These are phyloP conservation scores for Penicillium arizonense DNA, from an alignment of 495 filamentous ascomycete species.

Conservation along the genomic window DNA sequence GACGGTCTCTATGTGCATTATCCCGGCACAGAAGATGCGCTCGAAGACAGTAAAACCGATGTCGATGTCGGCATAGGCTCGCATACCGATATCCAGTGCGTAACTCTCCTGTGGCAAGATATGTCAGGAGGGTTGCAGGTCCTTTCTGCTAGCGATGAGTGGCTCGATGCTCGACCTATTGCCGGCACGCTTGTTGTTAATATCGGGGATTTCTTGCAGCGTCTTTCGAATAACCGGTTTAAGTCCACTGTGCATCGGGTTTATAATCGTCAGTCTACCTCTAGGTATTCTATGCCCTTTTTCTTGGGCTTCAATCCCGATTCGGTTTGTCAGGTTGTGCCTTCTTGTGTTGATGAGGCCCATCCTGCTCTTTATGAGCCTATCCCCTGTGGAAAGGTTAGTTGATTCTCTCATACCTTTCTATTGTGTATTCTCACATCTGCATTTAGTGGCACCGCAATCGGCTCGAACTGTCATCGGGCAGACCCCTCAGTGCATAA, in stretches of 20 bases:
- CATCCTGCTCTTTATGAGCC: constrained; percentile 57
- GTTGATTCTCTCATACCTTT: not conserved
- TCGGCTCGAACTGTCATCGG: constrained; percentile 46
- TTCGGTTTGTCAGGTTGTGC: constrained; percentile 45
- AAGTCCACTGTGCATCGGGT: constrained; percentile 61
- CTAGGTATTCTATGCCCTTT: constrained; percentile 59
- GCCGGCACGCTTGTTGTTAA: constrained; percentile 62
- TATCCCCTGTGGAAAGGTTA: constrained; percentile 53
- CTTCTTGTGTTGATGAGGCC: constrained; percentile 50
- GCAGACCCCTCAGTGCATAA: constrained; percentile 13
- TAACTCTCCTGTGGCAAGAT: constrained; percentile 59
- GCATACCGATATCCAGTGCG: constrained; percentile 58
- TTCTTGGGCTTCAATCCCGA: constrained; percentile 54
- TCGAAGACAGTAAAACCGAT: constrained; percentile 12
- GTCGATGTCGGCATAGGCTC: constrained; percentile 51
- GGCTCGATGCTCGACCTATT: constrained; percentile 55
- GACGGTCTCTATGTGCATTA: constrained; percentile 53
- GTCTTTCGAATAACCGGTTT: constrained; percentile 59
- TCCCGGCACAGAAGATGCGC: constrained; percentile 36
- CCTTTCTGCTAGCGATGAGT: constrained; percentile 47
- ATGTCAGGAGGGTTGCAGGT: constrained; percentile 53
- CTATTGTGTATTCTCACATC: constrained; percentile 4
- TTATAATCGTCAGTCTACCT: constrained; percentile 43
- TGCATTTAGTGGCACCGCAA: constrained; percentile 22
- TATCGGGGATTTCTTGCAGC: constrained; percentile 64